Percentiles rank a stretch among this genome's conserved stretches.
Evolutionary conservation across 768 basidiomycete species (phyloP).

Genomic region (Cystobasidium ongulense): DNA sequence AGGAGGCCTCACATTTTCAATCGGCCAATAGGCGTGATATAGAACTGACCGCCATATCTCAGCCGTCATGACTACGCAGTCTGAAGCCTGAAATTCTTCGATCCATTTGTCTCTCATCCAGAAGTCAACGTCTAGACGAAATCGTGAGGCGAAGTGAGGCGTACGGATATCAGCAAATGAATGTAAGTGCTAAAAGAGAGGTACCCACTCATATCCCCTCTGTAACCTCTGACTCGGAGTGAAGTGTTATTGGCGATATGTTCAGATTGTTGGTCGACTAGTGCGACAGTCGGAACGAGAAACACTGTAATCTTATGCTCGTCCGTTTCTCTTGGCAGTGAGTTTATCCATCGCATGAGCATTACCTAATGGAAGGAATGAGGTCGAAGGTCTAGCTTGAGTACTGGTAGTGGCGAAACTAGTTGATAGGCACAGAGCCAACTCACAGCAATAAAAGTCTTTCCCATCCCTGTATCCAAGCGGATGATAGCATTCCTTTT

Average conservation of each 20-base stretch:
- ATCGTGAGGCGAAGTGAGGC: neutral
- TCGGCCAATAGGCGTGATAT: slow-evolving; percentile 70
- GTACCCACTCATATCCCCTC: slow-evolving; percentile 57
- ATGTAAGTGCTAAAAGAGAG: neutral
- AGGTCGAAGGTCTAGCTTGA: neutral
- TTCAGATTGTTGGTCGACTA: slow-evolving; percentile 67
- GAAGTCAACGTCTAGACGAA: slow-evolving; percentile 50
- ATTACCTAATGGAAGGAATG: slow-evolving; percentile 1
- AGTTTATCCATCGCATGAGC: slow-evolving; percentile 12
- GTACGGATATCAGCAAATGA: too few relatives aligned
- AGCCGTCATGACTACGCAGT: slow-evolving; percentile 81
- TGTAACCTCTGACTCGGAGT: slow-evolving; percentile 60
- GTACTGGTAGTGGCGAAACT: neutral
- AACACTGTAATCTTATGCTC: slow-evolving; percentile 54
- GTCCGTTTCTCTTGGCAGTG: slow-evolving; percentile 4
- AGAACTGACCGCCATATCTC: slow-evolving; percentile 73
- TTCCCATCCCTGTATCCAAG: slow-evolving; percentile 28
- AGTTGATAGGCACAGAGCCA: neutral
- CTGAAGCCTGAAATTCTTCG: slow-evolving; percentile 55
- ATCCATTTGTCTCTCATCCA: slow-evolving; percentile 59
- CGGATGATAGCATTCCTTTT: slow-evolving; percentile 22
- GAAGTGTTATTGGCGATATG: slow-evolving; percentile 51
- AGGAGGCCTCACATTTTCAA: slow-evolving; percentile 57
- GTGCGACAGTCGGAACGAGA: slow-evolving; percentile 72
- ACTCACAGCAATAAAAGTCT: slow-evolving; percentile 29